Conservation (phyloP, 2,329 filamentous ascomycete genomes). For the Colletotrichum destructivum region DNA sequence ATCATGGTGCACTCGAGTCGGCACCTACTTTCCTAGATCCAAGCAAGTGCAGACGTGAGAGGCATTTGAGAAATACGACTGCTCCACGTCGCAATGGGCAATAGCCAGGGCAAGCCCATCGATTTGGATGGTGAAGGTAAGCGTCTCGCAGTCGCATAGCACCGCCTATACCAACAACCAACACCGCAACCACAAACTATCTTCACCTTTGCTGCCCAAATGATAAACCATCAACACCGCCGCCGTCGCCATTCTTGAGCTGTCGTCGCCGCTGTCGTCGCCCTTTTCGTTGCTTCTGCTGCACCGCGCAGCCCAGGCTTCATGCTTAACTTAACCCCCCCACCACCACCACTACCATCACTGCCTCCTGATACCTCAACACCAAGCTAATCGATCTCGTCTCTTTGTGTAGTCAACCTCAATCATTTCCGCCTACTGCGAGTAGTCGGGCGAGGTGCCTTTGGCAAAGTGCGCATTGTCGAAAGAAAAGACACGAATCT, state of each 20-base stretch:
- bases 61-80: constrained; percentile 38
- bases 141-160: constrained; percentile 50
- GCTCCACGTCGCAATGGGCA: constrained; percentile 78
- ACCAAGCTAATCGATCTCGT: constrained; percentile 30
- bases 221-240: background rate
- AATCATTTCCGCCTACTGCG: constrained; percentile 96
- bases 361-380: background rate
- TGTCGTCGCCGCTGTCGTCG: background rate
- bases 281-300: constrained; percentile 2
- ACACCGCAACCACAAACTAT: background rate
- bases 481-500: constrained; percentile 96
- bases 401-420: constrained; percentile 79
- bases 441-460: constrained; percentile 97
- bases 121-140: constrained; percentile 93
- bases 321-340: background rate
- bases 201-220: background rate
- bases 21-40: constrained; percentile 34
- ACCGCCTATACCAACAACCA: background rate
- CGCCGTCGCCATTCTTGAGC: background rate
- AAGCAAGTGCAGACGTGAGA: constrained; percentile 41
- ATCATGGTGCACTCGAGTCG: constrained; percentile 39
- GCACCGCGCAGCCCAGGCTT: background rate
- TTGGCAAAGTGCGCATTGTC: constrained; percentile 98
- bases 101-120: constrained; percentile 94
- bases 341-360: background rate